Percentiles rank a stretch among this genome's conserved stretches.
phyloP scores from a whole-genome alignment of 805 yeast species.

The Ogataea saltuana region DNA sequence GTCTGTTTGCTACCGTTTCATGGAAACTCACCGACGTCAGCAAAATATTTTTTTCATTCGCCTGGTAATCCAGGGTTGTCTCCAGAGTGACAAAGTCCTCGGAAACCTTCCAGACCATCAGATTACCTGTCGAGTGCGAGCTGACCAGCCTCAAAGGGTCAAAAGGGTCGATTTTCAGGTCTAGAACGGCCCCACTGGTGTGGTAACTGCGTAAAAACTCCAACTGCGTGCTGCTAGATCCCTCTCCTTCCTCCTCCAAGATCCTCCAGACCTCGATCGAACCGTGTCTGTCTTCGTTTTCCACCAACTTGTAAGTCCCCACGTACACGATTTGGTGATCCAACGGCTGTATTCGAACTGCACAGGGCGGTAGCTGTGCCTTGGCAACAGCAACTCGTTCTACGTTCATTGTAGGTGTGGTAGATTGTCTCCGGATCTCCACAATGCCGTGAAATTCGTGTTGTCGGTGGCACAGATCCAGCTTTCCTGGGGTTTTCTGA shows the following conservation, averaged over 20 bases:
- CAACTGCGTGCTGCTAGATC: not conserved
- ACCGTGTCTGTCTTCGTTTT: conserved; percentile 64
- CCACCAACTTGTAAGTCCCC: conserved; percentile 81
- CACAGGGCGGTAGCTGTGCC: conserved; percentile 80
- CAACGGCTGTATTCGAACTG: conserved; percentile 58
- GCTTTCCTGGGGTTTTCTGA: not conserved
- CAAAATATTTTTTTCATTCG: conserved; percentile 49
- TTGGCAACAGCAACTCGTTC: conserved; percentile 35
- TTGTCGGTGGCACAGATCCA: not conserved
- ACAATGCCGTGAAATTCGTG: not conserved
- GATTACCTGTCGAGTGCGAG: conserved; percentile 80
- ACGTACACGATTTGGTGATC: conserved; percentile 52
- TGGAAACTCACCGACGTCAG: conserved; percentile 68
- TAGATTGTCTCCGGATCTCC: too few species aligned
- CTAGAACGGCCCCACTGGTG: conserved; percentile 70
- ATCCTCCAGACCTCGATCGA: conserved; percentile 44
- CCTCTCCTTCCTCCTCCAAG: conserved; percentile 6
- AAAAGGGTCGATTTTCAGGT: conserved; percentile 65
- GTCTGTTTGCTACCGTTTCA: conserved; percentile 37
- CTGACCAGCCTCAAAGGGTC: conserved; percentile 50
- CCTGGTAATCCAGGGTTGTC: conserved; percentile 37
- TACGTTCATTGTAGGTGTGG: not conserved
- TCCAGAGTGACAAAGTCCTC: conserved; percentile 23
- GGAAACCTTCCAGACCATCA: conserved; percentile 59
- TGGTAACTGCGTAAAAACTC: conserved; percentile 26